phyloP scores from a whole-genome alignment of 2,329 filamentous ascomycete species.

The Celoporthe dispersa region DNA sequence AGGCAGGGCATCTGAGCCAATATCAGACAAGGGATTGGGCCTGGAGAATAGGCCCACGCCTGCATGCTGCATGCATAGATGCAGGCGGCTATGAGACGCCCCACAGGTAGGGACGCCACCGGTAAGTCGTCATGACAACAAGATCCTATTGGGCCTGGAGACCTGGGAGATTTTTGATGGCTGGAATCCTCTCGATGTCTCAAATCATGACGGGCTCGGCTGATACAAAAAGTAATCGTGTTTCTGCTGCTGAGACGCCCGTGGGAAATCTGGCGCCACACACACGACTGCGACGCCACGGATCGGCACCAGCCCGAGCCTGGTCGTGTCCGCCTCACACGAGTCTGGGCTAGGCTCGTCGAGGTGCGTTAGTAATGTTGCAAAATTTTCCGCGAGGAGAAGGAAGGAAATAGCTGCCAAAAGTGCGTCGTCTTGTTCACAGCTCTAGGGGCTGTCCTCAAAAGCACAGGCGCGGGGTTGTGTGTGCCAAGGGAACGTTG shows the following conservation, averaged over 20 bases:
- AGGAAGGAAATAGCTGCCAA: background rate
- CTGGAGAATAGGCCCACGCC: background rate
- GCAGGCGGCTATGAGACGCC: conserved; percentile 19
- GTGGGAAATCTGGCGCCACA: conserved; percentile 3
- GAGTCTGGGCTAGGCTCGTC: background rate
- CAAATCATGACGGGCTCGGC: background rate
- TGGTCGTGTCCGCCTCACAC: background rate
- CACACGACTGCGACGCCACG: background rate
- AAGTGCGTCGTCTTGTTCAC: background rate
- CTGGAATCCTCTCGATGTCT: conserved; percentile 2
- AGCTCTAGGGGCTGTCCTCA: background rate
- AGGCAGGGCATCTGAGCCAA: background rate
- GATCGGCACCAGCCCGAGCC: background rate
- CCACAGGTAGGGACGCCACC: background rate
- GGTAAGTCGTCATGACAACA: conserved; percentile 27
- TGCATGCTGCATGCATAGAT: conserved; percentile 25
- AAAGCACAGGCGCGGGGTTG: background rate
- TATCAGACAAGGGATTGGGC: conserved; percentile 1
- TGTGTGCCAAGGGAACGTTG: conserved; percentile 20
- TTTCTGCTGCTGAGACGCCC: conserved; percentile 1
- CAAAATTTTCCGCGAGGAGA: background rate
- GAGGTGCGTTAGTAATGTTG: background rate
- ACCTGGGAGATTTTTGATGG: background rate
- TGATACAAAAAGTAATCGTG: background rate
- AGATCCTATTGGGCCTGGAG: background rate